A percentile compares a stretch with the other conserved stretches of the same genome.
Conservation (phyloP, 2,329 filamentous ascomycete genomes). For the Myotisia sp. region DNA sequence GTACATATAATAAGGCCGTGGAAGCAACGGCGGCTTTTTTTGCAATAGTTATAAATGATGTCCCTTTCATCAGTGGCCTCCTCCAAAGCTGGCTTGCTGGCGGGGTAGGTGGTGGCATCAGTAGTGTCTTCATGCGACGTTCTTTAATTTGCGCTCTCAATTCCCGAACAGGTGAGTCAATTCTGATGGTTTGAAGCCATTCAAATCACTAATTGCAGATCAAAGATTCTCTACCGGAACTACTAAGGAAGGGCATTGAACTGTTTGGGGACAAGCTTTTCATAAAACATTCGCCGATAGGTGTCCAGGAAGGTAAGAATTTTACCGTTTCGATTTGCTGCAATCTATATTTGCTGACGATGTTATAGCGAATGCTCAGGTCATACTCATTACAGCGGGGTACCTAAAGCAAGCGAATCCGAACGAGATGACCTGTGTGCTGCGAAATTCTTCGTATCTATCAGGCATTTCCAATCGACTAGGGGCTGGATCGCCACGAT, state of each 20-base stretch:
- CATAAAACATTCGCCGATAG: constrained; percentile 67
- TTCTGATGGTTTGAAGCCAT: background rate
- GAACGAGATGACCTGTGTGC: constrained; percentile 51
- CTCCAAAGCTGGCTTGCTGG: constrained; percentile 52
- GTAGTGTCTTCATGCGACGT: constrained; percentile 51
- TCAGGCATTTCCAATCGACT: constrained; percentile 74
- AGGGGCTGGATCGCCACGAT: constrained; percentile 56
- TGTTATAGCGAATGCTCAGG: constrained; percentile 58
- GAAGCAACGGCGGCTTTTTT: constrained; percentile 46
- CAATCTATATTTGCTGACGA: constrained; percentile 10
- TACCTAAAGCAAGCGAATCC: constrained; percentile 55
- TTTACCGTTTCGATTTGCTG: background rate
- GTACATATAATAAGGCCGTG: constrained; percentile 29
- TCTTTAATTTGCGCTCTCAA: constrained; percentile 48
- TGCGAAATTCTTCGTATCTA: constrained; percentile 60
- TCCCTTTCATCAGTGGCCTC: constrained; percentile 37
- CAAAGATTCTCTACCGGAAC: constrained; percentile 31
- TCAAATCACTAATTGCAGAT: constrained; percentile 1
- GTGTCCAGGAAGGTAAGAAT: constrained; percentile 68
- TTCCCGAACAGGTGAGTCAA: constrained; percentile 33
- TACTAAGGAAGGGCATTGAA: constrained; percentile 51
- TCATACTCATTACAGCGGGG: constrained; percentile 61
- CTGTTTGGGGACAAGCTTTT: constrained; percentile 78
- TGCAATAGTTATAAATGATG: constrained; percentile 35
- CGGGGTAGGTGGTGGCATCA: constrained; percentile 51